Evolutionary conservation across 495 filamentous ascomycete species (phyloP), one percentile per base, ranked within the genome.

Genomic region (Penicillium taxi): DNA sequence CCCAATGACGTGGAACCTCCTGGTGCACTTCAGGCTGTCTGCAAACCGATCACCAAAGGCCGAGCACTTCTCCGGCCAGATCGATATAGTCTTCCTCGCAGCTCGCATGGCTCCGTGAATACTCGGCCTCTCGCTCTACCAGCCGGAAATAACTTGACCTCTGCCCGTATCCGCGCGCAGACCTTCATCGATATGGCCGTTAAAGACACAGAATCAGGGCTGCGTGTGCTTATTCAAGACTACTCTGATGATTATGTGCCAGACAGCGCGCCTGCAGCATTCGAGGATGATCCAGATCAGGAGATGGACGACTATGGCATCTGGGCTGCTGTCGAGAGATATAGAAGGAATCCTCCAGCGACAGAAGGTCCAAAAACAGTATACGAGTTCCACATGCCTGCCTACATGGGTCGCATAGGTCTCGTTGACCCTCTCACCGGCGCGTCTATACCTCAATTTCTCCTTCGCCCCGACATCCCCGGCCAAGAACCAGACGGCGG

Each of bases 1-100:
- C 84, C 84, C 5, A 77, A 75, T 31, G 84, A 90, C 48, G 74
- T 82, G 22, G 75, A 88, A 14, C 67, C 67, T 17, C 63, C 65
- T 5, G 84, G 82, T 13, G 60, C 74, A 17, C 74, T 90, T 22
- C 84, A 90, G 45, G 64, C 66, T 0, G 72, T 86, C 9, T 90
- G 84, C 49, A 72, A 64, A 29, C 84, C 82, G 29, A 64, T 70
- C 15, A 52, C 61, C 14, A 59, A 63, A 15, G 66, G 61, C 21
- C 61, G 69, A 35, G 69, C 73, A 23, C 39, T 71, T 41, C 59
- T 63, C 41, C 63, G 60, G 41, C 66, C 69, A 41, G 73, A 70
- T 44, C 62, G 60, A 32, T 69, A 70, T 37, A 61, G 63, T 44
- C 45, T 71, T 15, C 67, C 67, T 21, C 61, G 64, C 32, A 69